Percentiles rank a stretch among this genome's conserved stretches.
phyloP scores from a whole-genome alignment of 2,329 filamentous ascomycete genomes.

The Epichloe uncinata region DNA sequence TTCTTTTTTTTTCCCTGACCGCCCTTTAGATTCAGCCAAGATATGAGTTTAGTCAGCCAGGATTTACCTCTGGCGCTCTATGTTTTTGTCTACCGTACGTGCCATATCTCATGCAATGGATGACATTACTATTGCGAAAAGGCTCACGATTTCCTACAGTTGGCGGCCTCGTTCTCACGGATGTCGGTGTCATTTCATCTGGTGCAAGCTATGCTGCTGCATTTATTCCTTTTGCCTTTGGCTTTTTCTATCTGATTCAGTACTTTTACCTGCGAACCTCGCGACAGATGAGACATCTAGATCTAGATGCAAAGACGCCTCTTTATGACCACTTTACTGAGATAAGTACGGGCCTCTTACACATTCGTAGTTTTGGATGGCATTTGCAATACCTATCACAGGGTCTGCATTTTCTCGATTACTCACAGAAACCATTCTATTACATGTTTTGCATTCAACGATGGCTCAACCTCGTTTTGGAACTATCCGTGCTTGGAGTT shows the following conservation, averaged over 20 bases:
- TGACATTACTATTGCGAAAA: too few relatives aligned
- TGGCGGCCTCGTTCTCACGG: not conserved
- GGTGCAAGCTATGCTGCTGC: constrained; percentile 29
- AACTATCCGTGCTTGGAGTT: constrained; percentile 31
- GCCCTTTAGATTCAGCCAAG: constrained; percentile 6
- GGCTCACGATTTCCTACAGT: not conserved
- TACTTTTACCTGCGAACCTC: constrained; percentile 17
- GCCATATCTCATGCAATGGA: too few relatives aligned
- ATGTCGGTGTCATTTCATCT: constrained; percentile 24
- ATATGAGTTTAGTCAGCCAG: constrained; percentile 7
- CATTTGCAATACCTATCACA: constrained; percentile 7
- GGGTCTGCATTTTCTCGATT: constrained; percentile 18
- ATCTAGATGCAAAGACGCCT: constrained; percentile 17
- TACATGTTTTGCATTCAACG: constrained; percentile 35
- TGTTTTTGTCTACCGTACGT: constrained; percentile 1
- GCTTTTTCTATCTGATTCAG: constrained; percentile 16
- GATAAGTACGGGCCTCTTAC: constrained; percentile 10
- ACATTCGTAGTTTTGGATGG: constrained; percentile 23
- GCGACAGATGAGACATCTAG: constrained; percentile 16
- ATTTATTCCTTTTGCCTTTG: constrained; percentile 30
- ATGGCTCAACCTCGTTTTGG: constrained; percentile 35
- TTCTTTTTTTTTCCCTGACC: not conserved
- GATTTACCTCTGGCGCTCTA: constrained; percentile 4
- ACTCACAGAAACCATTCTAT: constrained; percentile 20
- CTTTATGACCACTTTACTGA: constrained; percentile 16